A percentile compares a stretch with the other conserved stretches of the same genome.
phyloP scores from a whole-genome alignment of 2,329 filamentous ascomycete species.

The Neopestalotiopsis rosae region DNA sequence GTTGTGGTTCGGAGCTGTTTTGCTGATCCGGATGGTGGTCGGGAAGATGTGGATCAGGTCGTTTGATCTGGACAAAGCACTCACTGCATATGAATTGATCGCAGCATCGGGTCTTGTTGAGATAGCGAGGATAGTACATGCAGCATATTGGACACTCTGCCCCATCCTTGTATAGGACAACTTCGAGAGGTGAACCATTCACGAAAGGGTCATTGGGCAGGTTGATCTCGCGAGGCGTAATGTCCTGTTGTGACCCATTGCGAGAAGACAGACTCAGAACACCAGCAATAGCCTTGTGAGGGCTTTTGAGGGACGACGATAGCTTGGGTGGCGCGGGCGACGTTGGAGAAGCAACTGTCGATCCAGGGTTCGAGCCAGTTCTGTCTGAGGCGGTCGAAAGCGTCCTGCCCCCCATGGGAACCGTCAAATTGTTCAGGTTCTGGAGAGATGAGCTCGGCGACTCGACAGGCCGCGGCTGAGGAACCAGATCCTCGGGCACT shows the following conservation, averaged over 20 bases:
- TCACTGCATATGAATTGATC: conserved; percentile 97
- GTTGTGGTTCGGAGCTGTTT: conserved; percentile 28
- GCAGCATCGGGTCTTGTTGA: conserved; percentile 94
- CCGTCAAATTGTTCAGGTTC: conserved; percentile 74
- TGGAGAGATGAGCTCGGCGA: conserved; percentile 60
- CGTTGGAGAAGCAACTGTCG: conserved; percentile 63
- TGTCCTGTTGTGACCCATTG: conserved; percentile 73
- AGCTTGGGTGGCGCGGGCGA: conserved; percentile 54
- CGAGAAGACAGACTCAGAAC: conserved; percentile 76
- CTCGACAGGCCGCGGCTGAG: conserved; percentile 49
- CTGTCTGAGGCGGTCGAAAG: conserved; percentile 80
- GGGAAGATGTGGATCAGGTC: conserved; percentile 77
- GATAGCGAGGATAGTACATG: conserved; percentile 89
- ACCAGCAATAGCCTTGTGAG: conserved; percentile 88
- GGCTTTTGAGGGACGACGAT: conserved; percentile 73
- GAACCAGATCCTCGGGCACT: conserved; percentile 68
- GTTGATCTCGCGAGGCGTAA: conserved; percentile 77
- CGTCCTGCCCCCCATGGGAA: conserved; percentile 79
- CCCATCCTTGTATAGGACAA: conserved; percentile 90
- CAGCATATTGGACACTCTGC: conserved; percentile 96
- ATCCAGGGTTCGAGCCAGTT: conserved; percentile 64
- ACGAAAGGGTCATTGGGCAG: conserved; percentile 85
- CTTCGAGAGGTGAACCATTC: conserved; percentile 93
- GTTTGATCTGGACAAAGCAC: conserved; percentile 96
- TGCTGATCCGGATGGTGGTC: conserved; percentile 65